Base-by-base conservation (phyloP, 345 rosid species). In the Durio zibethinus region DNA sequence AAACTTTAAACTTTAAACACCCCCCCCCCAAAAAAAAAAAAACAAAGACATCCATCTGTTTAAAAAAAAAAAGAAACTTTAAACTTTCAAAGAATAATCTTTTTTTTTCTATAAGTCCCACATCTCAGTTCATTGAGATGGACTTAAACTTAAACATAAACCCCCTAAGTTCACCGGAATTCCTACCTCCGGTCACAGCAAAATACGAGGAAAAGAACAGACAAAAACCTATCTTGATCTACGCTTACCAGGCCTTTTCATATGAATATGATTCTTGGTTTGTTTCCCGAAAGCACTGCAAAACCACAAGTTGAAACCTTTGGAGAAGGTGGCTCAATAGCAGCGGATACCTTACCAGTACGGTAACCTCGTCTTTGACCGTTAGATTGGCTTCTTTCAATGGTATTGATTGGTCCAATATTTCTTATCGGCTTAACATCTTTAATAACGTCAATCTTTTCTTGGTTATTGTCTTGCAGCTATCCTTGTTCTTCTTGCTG, bases 321-420 rank as follows among this genome's bases (percentile, higher is more conserved):
- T 2, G 99, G 99, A 43, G 99, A 95, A 18, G 99, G 97, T 14
- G 99, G 99, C 21, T 95, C 99, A 7, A 89, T 84, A 3, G 92
- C 96, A 53, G 96, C 94, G 68, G 97, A 84, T 1, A 89, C 98
- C 80, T 84, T 90, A 20, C 96, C 99, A 10, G 96, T 85, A 23
- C 97, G 86, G 78, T 87, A 85, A 21, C 89, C 91, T 27, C 97
- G 75, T 43, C 83, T 91, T 62, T 92, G 94, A 16, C 97, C 98
- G 79, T 76, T 87, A 78, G 98, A 93, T 86, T 93, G 91, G 86
- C 91, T 93, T 80, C 98, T 90, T 80, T 87, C 92, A 2, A 91
- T 77, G 27, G 82, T 84, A 66, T 56, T 80, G 79, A 74, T 47
- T 4, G 85, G 72, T 40, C 38, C 78, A 73, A 80, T 75, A 61